These are phyloP conservation scores for Tulasnella sp. DNA, from an alignment of 768 basidiomycete species.

Conservation along the genomic window DNA sequence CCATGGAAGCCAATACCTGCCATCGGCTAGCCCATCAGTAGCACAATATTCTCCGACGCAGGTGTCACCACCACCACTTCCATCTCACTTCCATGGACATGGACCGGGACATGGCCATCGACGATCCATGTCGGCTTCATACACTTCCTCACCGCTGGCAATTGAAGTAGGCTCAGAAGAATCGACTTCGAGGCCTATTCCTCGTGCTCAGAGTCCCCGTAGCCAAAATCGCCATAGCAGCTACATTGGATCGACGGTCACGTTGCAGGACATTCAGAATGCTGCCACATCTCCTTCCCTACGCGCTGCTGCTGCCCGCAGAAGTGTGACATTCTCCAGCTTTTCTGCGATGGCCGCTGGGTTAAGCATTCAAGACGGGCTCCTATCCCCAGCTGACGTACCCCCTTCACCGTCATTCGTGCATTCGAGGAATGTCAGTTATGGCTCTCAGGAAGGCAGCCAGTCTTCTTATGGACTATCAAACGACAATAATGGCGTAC, in stretches of 20 bases:
- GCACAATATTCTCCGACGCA: neutral
- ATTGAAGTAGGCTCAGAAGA: neutral
- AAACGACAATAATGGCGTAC: neutral
- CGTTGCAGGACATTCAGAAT: neutral
- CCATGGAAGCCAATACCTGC: neutral
- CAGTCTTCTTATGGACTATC: neutral
- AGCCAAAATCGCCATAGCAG: conserved; percentile 5
- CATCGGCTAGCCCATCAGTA: neutral
- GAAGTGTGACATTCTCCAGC: conserved; percentile 26
- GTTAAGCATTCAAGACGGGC: neutral
- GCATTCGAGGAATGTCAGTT: neutral
- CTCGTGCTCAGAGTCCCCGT: neutral
- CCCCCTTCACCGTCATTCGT: neutral
- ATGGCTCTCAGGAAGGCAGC: neutral
- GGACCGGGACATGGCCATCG: conserved; percentile 13
- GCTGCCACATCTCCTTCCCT: conserved; percentile 1
- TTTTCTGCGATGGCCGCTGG: conserved; percentile 16
- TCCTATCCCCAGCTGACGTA: neutral
- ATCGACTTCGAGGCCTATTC: neutral
- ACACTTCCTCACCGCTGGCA: conserved; percentile 18
- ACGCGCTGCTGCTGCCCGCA: neutral
- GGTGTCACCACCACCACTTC: neutral
- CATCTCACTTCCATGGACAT: conserved; percentile 9
- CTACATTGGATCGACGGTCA: conserved; percentile 2
- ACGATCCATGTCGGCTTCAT: conserved; percentile 20